These are phyloP conservation scores for Aspergillus thermomutatus DNA, from an alignment of 2,329 filamentous ascomycete genomes.

Conservation along the genomic window DNA sequence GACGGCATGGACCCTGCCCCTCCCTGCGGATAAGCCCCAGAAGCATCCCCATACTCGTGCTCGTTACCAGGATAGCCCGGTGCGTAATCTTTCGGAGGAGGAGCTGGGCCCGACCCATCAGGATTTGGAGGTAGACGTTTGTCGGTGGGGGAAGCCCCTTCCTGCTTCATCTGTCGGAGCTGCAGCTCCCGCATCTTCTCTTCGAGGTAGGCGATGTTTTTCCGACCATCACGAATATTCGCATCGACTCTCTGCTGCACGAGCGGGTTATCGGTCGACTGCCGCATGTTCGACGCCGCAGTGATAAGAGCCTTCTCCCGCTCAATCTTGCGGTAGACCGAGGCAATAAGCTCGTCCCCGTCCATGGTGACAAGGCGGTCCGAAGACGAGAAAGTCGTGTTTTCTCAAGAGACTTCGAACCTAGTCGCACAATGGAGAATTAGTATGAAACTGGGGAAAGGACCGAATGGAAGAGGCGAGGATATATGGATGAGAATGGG, in stretches of 20 bases:
- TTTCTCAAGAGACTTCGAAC: not conserved
- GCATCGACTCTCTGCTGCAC: conserved; percentile 88
- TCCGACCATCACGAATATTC: conserved; percentile 87
- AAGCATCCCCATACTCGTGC: conserved; percentile 60
- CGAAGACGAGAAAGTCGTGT: conserved; percentile 9
- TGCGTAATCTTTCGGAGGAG: conserved; percentile 70
- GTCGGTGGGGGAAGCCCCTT: conserved; percentile 44
- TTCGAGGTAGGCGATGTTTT: conserved; percentile 95
- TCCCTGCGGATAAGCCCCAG: conserved; percentile 55
- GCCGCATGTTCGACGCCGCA: conserved; percentile 90
- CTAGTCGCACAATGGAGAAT: conserved; percentile 1
- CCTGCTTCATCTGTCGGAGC: conserved; percentile 68
- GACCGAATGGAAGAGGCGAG: conserved; percentile 6
- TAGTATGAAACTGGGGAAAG: conserved; percentile 12
- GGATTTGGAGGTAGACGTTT: conserved; percentile 46
- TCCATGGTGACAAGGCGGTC: conserved; percentile 48
- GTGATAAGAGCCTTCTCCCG: conserved; percentile 93
- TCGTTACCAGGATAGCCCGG: conserved; percentile 51
- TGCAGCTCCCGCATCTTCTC: conserved; percentile 85
- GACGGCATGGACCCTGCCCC: conserved; percentile 75
- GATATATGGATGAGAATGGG: conserved; percentile 9
- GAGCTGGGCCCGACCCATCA: conserved; percentile 49
- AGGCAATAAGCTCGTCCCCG: conserved; percentile 63
- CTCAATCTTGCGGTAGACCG: conserved; percentile 96
- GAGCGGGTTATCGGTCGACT: conserved; percentile 88